These are phyloP conservation scores for Pseudofabraea citricarpa DNA, from an alignment of 2,329 filamentous ascomycete genomes.

Conservation along the genomic window DNA sequence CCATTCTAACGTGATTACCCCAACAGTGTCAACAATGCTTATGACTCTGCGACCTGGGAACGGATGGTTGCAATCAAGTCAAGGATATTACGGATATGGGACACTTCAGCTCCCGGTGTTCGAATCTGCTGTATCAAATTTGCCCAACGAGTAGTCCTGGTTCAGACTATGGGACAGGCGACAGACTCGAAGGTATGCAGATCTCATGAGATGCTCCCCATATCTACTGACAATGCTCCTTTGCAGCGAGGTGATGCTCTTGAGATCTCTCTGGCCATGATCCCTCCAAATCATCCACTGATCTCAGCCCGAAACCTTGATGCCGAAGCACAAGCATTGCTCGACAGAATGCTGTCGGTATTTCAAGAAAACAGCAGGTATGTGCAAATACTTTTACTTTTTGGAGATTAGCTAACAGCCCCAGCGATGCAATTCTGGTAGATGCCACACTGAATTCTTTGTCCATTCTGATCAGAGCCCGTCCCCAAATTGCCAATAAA, in stretches of 20 bases:
- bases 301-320: slow-evolving; percentile 79
- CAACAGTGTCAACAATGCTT: slow-evolving; percentile 76
- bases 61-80: slow-evolving; percentile 85
- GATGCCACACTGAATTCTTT: slow-evolving; percentile 90
- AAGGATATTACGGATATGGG: slow-evolving; percentile 85
- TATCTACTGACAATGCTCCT: slow-evolving; percentile 10
- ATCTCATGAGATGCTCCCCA: slow-evolving; percentile 2
- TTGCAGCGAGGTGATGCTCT: slow-evolving; percentile 63
- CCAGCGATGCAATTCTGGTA: slow-evolving; percentile 79
- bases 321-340: slow-evolving; percentile 83
- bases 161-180: slow-evolving; percentile 80
- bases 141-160: slow-evolving; percentile 85
- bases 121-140: slow-evolving; percentile 97
- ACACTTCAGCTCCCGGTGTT: slow-evolving; percentile 68
- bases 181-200: slow-evolving; percentile 73
- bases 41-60: slow-evolving; percentile 80
- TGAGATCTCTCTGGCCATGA: slow-evolving; percentile 82
- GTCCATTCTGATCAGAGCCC: slow-evolving; percentile 74
- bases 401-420: slow-evolving; percentile 31
- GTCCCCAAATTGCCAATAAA: slow-evolving; percentile 76
- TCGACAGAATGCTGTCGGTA: slow-evolving; percentile 81
- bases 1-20: slow-evolving; percentile 19
- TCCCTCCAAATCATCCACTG: slow-evolving; percentile 77
- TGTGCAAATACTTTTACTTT: slow-evolving; percentile 34
- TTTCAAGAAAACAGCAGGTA: slow-evolving; percentile 85